These are phyloP conservation scores for Ustilago loliicola DNA, from an alignment of 1,284 basidiomycete species.

Conservation along the genomic window DNA sequence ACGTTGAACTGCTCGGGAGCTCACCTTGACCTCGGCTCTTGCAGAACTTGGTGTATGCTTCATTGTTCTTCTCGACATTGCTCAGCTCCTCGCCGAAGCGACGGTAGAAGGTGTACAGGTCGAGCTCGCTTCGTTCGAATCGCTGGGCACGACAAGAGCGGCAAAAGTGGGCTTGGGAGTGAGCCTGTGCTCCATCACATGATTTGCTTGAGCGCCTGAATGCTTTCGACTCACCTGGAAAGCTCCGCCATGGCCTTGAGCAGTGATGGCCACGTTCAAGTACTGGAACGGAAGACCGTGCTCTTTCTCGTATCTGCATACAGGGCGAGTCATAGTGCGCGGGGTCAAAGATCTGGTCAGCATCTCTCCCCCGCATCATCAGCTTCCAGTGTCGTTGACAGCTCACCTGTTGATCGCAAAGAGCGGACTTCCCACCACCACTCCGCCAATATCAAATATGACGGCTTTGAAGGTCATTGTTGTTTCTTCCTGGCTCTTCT, in stretches of 20 bases:
- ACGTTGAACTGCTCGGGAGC: neutral
- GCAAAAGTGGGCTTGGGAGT: neutral
- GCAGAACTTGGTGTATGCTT: constrained; percentile 62
- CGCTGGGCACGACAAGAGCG: too few relatives aligned
- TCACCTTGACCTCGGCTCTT: constrained; percentile 43
- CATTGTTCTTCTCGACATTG: constrained; percentile 58
- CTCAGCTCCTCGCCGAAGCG: constrained; percentile 66
- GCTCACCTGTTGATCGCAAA: constrained; percentile 63
- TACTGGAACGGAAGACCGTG: constrained; percentile 68
- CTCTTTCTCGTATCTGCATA: constrained; percentile 54
- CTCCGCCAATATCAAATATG: constrained; percentile 71
- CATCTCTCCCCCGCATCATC: neutral
- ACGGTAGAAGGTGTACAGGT: constrained; percentile 67
- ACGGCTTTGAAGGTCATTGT: constrained; percentile 41
- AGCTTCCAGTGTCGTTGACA: too few relatives aligned
- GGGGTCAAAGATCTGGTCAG: neutral
- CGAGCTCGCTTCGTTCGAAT: constrained; percentile 68
- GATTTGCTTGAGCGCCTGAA: neutral
- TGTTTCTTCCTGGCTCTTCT: neutral
- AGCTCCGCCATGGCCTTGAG: constrained; percentile 64
- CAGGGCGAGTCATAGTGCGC: neutral
- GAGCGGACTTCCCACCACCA: constrained; percentile 69
- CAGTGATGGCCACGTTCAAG: constrained; percentile 70
- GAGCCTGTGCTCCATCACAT: too few relatives aligned
- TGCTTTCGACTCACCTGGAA: constrained; percentile 61